Conservation (phyloP, 495 filamentous ascomycete genomes). For the Peziza echinospora region DNA sequence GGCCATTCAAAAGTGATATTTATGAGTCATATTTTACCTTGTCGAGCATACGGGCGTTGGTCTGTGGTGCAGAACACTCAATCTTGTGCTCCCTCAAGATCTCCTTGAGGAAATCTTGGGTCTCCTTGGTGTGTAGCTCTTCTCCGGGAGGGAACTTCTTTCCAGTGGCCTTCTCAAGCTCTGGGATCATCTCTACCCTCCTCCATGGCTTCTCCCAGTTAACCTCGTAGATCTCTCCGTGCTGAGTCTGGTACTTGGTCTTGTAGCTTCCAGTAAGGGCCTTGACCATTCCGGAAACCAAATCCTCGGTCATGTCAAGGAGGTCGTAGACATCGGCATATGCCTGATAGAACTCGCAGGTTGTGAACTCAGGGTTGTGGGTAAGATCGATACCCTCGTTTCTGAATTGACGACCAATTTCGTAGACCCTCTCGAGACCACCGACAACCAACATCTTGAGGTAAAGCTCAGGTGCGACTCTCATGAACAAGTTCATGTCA, state of each 20-base stretch:
- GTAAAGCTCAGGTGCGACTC: constrained; percentile 85
- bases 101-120: constrained; percentile 62
- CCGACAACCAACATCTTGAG: constrained; percentile 93
- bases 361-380: constrained; percentile 98
- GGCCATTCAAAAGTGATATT: constrained; percentile 70
- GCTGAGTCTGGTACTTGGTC: constrained; percentile 51
- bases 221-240: constrained; percentile 64
- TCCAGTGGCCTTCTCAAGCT: constrained; percentile 67
- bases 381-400: constrained; percentile 94
- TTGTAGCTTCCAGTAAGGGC: constrained; percentile 61
- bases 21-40: constrained; percentile 72
- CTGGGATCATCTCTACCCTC: constrained; percentile 88
- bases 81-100: constrained; percentile 75
- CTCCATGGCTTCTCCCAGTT: constrained; percentile 96
- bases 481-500: constrained; percentile 80
- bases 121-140: constrained; percentile 73
- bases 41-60: constrained; percentile 94
- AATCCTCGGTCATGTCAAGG: constrained; percentile 83
- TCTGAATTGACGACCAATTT: constrained; percentile 76
- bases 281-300: constrained; percentile 83
- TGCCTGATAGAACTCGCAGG: constrained; percentile 91
- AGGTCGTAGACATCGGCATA: constrained; percentile 85
- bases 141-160: constrained; percentile 82
- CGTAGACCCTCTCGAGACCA: constrained; percentile 78
- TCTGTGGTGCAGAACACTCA: constrained; percentile 72